These are phyloP conservation scores for Candida manassasensis DNA, from an alignment of 805 yeast species.

Conservation along the genomic window DNA sequence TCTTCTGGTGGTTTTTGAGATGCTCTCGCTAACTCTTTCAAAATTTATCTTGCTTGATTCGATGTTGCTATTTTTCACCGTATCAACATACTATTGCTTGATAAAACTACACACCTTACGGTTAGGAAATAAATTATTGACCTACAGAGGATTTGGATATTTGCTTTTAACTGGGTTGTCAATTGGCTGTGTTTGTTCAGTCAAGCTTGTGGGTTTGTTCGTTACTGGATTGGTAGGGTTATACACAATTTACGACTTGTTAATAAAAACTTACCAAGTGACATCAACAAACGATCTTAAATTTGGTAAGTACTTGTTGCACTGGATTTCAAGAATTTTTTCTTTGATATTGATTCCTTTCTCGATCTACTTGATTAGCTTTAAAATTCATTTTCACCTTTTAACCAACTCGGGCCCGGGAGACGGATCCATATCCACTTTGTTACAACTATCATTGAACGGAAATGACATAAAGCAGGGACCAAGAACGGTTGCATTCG, in stretches of 20 bases:
- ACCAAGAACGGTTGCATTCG: conserved; percentile 61
- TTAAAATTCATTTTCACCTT: conserved; percentile 75
- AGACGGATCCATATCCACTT: conserved; percentile 83
- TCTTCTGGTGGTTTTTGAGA: conserved; percentile 76
- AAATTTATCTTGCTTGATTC: conserved; percentile 90
- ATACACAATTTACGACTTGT: conserved; percentile 52
- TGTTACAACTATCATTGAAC: conserved; percentile 81
- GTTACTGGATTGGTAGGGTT: conserved; percentile 58
- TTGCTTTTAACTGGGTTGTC: conserved; percentile 57
- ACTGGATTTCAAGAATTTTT: conserved; percentile 69
- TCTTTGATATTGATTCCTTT: conserved; percentile 71
- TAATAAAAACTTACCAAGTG: conserved; percentile 38
- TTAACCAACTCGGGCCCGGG: conserved; percentile 86
- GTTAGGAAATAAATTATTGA: conserved; percentile 29
- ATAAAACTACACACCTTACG: conserved; percentile 47
- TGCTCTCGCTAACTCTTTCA: conserved; percentile 78
- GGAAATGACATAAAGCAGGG: conserved; percentile 62
- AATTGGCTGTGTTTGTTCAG: conserved; percentile 79
- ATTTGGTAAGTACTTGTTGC: conserved; percentile 38
- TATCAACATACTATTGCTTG: conserved; percentile 35
- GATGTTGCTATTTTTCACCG: conserved; percentile 83
- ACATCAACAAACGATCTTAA: conserved; percentile 11
- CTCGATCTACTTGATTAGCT: conserved; percentile 61
- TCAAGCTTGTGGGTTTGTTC: conserved; percentile 81
- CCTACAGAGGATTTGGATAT: conserved; percentile 48